Evolutionary conservation across 768 basidiomycete species (phyloP).

Genomic region (Daedalea quercina): DNA sequence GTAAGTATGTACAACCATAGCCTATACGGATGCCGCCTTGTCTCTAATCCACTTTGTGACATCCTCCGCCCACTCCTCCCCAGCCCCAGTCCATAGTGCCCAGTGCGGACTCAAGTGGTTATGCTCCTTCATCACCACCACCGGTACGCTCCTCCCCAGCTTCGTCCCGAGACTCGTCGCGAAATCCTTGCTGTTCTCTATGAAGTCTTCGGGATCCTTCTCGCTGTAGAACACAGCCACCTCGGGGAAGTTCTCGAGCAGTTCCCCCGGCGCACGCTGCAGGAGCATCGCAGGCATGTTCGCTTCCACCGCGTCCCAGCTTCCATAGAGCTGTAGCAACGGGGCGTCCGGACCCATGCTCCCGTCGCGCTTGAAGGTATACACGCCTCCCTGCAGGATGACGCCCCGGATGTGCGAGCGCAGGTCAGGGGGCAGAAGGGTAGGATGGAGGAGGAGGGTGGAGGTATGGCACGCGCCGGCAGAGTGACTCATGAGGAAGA

Average conservation of each 20-base stretch:
- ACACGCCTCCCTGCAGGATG: slow-evolving; percentile 41
- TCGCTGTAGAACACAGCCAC: slow-evolving; percentile 45
- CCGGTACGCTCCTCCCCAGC: slow-evolving; percentile 25
- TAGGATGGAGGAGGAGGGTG: slow-evolving; percentile 35
- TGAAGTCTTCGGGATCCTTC: slow-evolving; percentile 43
- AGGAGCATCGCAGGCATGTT: slow-evolving; percentile 38
- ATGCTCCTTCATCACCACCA: slow-evolving; percentile 39
- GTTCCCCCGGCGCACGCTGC: slow-evolving; percentile 26
- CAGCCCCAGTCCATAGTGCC: slow-evolving; percentile 46
- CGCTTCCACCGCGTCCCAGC: slow-evolving; percentile 28
- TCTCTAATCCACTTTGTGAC: slow-evolving; percentile 21
- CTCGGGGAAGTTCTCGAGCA: slow-evolving; percentile 33
- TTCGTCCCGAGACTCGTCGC: slow-evolving; percentile 30
- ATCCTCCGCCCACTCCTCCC: slow-evolving; percentile 56
- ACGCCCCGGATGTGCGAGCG: slow-evolving; percentile 35
- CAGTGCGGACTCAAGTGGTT: slow-evolving; percentile 57
- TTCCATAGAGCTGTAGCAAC: slow-evolving; percentile 22
- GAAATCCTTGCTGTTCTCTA: slow-evolving; percentile 31
- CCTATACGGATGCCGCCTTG: no score
- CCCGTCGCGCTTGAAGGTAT: slow-evolving; percentile 22
- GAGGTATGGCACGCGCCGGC: slow-evolving; percentile 49
- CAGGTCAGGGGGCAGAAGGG: slow-evolving; percentile 9
- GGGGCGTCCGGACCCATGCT: neutral
- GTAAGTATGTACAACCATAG: no score
- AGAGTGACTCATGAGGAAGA: slow-evolving; percentile 55